Evolutionary conservation across 306 rosid genomes (phyloP).

Genomic region (Coriaria nepalensis): DNA sequence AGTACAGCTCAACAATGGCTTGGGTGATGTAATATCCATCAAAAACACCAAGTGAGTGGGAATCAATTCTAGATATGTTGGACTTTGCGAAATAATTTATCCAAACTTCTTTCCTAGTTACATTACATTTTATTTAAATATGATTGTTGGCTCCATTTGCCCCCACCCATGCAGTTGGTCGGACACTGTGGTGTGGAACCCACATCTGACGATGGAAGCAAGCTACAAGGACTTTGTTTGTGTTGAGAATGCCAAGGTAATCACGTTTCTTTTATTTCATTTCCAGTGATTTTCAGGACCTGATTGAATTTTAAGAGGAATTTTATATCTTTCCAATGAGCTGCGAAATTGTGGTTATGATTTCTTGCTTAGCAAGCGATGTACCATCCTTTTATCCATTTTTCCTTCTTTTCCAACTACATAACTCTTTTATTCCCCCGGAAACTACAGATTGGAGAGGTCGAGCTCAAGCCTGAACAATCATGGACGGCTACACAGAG

Average conservation of each 20-base stretch:
- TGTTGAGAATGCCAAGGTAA: slow-evolving; percentile 95
- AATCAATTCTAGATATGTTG: slow-evolving; percentile 10
- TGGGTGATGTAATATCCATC: slow-evolving; percentile 68
- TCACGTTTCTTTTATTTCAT: slow-evolving; percentile 4
- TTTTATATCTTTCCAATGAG: too few relatives aligned
- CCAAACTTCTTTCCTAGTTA: too few relatives aligned
- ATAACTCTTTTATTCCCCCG: not conserved
- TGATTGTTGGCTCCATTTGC: slow-evolving; percentile 11
- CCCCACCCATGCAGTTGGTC: slow-evolving; percentile 52
- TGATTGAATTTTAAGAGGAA: not conserved
- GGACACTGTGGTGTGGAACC: slow-evolving; percentile 96
- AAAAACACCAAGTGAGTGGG: slow-evolving; percentile 58
- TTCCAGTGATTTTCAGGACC: slow-evolving; percentile 1
- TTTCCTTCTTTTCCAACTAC: not conserved
- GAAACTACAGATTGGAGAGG: slow-evolving; percentile 52
- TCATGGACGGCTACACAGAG: slow-evolving; percentile 86
- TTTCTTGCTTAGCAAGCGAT: too few relatives aligned
- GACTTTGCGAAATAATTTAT: slow-evolving; percentile 1
- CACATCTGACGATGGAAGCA: slow-evolving; percentile 79
- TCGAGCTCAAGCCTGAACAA: slow-evolving; percentile 58
- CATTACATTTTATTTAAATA: not conserved
- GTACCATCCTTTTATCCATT: slow-evolving; percentile 5
- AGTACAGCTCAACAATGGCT: slow-evolving; percentile 72
- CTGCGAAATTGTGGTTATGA: too few relatives aligned
- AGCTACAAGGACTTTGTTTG: slow-evolving; percentile 91